These are phyloP conservation scores for Fraxinus anomala DNA, from an alignment of 257 asterid species.

Conservation along the genomic window DNA sequence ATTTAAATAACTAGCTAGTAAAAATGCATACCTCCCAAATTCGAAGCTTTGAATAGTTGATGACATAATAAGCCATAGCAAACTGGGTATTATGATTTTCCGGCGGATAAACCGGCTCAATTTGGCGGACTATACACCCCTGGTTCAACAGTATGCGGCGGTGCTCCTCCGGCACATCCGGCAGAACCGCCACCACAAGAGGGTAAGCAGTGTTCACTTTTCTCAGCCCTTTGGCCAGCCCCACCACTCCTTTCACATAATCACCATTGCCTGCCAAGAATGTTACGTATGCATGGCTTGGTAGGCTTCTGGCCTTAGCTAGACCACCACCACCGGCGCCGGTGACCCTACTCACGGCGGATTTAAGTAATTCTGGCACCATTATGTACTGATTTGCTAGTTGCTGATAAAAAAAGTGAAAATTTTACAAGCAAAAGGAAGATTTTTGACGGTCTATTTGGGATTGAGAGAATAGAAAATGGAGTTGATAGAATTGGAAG, in stretches of 20 bases:
- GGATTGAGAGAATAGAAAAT: neutral
- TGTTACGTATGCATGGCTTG: constrained; percentile 42
- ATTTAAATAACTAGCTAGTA: neutral
- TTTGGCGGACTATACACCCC: constrained; percentile 50
- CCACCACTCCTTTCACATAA: constrained; percentile 51
- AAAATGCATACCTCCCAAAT: constrained; percentile 48
- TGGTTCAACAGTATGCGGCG: constrained; percentile 48
- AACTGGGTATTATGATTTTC: constrained; percentile 25
- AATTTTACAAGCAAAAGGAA: neutral
- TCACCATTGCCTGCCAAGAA: constrained; percentile 55
- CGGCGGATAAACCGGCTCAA: constrained; percentile 36
- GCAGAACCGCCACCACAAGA: constrained; percentile 58
- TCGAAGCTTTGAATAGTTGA: constrained; percentile 55
- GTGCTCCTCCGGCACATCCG: constrained; percentile 61
- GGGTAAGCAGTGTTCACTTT: constrained; percentile 47
- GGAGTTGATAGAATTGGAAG: neutral
- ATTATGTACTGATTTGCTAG: neutral
- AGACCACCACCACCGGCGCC: neutral
- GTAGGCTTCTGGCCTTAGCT: neutral
- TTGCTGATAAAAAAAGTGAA: neutral
- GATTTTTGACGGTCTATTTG: neutral
- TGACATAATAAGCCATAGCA: constrained; percentile 42
- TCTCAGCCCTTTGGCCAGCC: constrained; percentile 56
- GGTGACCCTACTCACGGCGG: neutral
- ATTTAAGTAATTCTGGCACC: neutral